Evolutionary conservation across 257 asterid species (phyloP), one percentile per base, ranked within the genome.

Genomic region (Solanum peruvianum): DNA sequence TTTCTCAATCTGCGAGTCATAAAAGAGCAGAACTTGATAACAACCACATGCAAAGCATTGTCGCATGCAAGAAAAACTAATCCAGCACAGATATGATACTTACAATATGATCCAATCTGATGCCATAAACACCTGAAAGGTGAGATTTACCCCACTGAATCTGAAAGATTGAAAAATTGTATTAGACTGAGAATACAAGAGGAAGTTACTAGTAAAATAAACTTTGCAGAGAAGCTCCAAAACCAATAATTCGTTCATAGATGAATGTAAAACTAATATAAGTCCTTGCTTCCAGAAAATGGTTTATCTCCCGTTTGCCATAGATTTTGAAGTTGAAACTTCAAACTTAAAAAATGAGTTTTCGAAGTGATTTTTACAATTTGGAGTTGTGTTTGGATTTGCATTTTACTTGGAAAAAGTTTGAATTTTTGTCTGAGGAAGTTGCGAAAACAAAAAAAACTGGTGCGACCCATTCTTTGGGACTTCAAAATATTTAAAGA

Each of bases 51-150:
- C 91, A 86, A 52, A 76, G 76, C 71, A 64, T 41, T 5, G 78
- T 45, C 33, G 42, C 35, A 67, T 33, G 25, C 47, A 31, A 45
- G 21, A 44, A 9, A 6, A 75, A 27, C 4, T 29, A 25, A 66
- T 85, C 72, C 8, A 37, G 11, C 27, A 44, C 29, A 72, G 85
- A 80, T 37, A 6, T 84, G 87, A 78, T 78, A 93, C 98, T 95
- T 88, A 97, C 99, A 5, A 82, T 70, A 88, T 94, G 97, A 91
- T 97, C 97, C 67, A 45, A 78, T 93, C 98, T 92, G 92, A 96
- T 89, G 86, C 99, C 99, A 87, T 90, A 97, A 89, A 91, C 96
- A 71, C 93, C 89, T 25, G 91, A 85, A 31, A 91, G 72, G 66
- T 86, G 84, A 52, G 92, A 88, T 76, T 92, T 90, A 52, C 91